These are phyloP conservation scores for Fonsecaea pedrosoi DNA, from an alignment of 2,329 filamentous ascomycete genomes.

Conservation along the genomic window DNA sequence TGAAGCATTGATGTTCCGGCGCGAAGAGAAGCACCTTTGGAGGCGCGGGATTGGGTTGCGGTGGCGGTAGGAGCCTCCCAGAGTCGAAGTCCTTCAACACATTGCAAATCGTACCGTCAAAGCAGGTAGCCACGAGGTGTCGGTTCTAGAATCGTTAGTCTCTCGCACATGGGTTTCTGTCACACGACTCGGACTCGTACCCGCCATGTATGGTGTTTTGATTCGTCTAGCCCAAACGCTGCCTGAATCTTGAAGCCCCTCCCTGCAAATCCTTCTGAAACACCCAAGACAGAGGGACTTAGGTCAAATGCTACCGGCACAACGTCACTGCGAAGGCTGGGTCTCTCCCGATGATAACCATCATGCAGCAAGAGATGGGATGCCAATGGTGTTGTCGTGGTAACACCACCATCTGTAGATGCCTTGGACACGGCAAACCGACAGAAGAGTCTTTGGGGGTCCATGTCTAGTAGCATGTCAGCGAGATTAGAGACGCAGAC, in stretches of 20 bases:
- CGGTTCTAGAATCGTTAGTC: conserved; percentile 18
- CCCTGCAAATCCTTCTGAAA: conserved; percentile 32
- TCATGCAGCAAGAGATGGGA: conserved; percentile 16
- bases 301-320: conserved; percentile 25
- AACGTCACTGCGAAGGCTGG: background rate
- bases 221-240: conserved; percentile 28
- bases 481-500: background rate
- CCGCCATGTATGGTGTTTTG: conserved; percentile 28
- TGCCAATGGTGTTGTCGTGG: conserved; percentile 27
- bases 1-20: conserved; percentile 18
- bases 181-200: conserved; percentile 1
- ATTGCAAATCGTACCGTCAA: conserved; percentile 19
- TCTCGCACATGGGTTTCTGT: background rate
- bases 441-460: conserved; percentile 23
- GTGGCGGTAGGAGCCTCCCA: conserved; percentile 2
- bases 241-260: conserved; percentile 21
- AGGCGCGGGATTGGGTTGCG: background rate
- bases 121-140: conserved; percentile 16
- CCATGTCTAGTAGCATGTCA: background rate
- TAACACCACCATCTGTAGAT: background rate
- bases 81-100: conserved; percentile 16
- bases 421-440: conserved; percentile 27
- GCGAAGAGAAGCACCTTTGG: conserved; percentile 31
- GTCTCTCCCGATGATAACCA: conserved; percentile 18
- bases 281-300: conserved; percentile 23